Base-by-base conservation (phyloP, 1,139 yeast species). In the Yamadazyma siamensis region DNA sequence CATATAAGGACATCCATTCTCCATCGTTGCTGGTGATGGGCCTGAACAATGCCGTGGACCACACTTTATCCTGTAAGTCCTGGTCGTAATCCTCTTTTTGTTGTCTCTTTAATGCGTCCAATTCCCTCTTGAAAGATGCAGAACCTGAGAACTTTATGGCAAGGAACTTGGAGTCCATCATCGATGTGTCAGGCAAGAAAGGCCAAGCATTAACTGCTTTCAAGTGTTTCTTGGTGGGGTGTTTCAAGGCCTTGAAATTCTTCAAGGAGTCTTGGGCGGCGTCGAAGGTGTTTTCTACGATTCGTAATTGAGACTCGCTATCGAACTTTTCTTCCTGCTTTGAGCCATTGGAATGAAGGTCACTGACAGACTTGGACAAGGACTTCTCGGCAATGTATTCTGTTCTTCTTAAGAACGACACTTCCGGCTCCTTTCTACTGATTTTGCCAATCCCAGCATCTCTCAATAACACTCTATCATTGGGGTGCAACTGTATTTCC, bases 331-430 rank as follows among this genome's bases (percentile, higher is more conserved):
- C 46, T 31, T 45, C 48, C 16, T 32, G 32, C 24, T 36, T 28
- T 24, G 41, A 51, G 10, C 35, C 23, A 13, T 28, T 26, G 3
- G 23, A 25, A 11, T 21, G 23, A 4, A 13, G 6, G 33, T 28
- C 36, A 18, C 38, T 41, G 13, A 35, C 38, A 8, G 20, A 18
- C 34, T 51, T 52, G 5, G 59, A 49, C 15, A 49, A 33, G 27
- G 56, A 58, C 31, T 56, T 59, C 41, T 65, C 77, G 10, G 88
- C 71, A 39, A 87, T 84, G 55, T 91, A 91, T 56, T 91, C 97
- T 0, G 97, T 89, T 63, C 97, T 79, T 62, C 97, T 80, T 52
- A 89, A 71, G 61, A 89, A 89, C 13, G 94, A 76, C 15, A 89
- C 96, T 38, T 65, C 77, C 39, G 68, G 80, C 52, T 61, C 77